Base-by-base conservation (phyloP, 225 moss, liverwort and hornwort species). In the Anthoceros angustus region DNA sequence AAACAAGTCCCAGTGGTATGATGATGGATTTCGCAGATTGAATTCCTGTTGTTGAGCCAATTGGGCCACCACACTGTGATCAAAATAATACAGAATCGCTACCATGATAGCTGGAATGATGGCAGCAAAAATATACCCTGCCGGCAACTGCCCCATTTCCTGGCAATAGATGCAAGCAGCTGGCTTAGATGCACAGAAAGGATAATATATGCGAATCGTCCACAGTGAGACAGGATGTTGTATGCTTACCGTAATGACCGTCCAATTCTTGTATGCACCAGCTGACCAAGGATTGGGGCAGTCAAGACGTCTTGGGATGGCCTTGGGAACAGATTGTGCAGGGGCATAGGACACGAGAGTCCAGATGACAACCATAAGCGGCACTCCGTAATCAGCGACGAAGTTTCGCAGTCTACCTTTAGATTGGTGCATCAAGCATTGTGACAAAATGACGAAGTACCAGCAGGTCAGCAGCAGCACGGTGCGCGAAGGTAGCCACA, bases 1-100 rank as follows among this genome's bases (percentile, higher is more conserved):
- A 2, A 89, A 72, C 62, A 93, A 65, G 70, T 93, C 89, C 25
- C 84, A 83, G 70, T 93, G 84, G 72, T 78, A 93, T 26, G 85
- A 79, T 8, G 82, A 61, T 10, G 92, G 88, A 62, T 87, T 87
- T 15, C 70, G 77, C 42, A 87, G 62, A 71, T 92, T 88, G 71
- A 92, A 86, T 61, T 92, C 92, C 50, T 71, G 25, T 67, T 85
- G 88, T 68, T 92, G 86, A 39, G 92, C 86, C 73, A 86, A 68
- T 67, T 92, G 88, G 20, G 88, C 84, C 46, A 86, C 88, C 1
- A 88, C 86, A 18, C 79, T 78, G 62, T 92, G 88, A 66, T 92
- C 84, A 77, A 92, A 92, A 73, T 82, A 88, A 68, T 92, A 92
- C 12, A 88, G 83, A 68, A 83, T 74, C 0, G 83, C 75, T 38